phyloP scores from a whole-genome alignment of 2,329 filamentous ascomycete species.

The Dactylellina haptotyla region DNA sequence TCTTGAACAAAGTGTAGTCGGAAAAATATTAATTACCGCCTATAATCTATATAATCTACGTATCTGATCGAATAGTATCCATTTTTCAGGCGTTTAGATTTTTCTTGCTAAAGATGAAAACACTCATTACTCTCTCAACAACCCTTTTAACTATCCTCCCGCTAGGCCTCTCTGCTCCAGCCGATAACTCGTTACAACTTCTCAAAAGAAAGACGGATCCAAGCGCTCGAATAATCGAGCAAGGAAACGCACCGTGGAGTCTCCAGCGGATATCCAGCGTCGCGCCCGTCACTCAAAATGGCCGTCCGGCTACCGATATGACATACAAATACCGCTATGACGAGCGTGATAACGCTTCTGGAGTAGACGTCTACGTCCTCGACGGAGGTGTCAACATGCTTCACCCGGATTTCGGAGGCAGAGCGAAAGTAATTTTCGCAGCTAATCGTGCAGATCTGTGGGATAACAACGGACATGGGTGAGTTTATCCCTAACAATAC shows the following conservation, averaged over 20 bases:
- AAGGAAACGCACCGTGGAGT: constrained; percentile 56
- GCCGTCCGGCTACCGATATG: constrained; percentile 57
- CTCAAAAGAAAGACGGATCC: neutral
- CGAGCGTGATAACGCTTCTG: constrained; percentile 1
- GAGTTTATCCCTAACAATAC: neutral
- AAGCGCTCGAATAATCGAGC: constrained; percentile 25
- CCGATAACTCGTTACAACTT: too few relatives aligned
- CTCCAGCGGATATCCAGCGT: constrained; percentile 59
- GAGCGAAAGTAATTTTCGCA: constrained; percentile 20
- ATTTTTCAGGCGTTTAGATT: too few relatives aligned
- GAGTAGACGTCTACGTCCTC: constrained; percentile 40
- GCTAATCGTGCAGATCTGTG: constrained; percentile 9
- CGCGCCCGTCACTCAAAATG: constrained; percentile 56
- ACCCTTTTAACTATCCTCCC: too few relatives aligned
- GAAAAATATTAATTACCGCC: too few relatives aligned
- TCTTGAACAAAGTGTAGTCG: too few relatives aligned
- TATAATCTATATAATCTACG: too few relatives aligned
- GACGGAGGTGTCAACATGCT: constrained; percentile 23
- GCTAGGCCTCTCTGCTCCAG: too few relatives aligned
- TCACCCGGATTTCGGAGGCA: constrained; percentile 22
- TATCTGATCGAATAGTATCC: too few relatives aligned
- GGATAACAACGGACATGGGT: constrained; percentile 33
- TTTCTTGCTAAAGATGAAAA: too few relatives aligned
- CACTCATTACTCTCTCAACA: too few relatives aligned
- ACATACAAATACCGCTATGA: constrained; percentile 61